Percentiles rank a stretch among this genome's conserved stretches.
Evolutionary conservation across 306 rosid species (phyloP).

Genomic region (Vicia villosa): DNA sequence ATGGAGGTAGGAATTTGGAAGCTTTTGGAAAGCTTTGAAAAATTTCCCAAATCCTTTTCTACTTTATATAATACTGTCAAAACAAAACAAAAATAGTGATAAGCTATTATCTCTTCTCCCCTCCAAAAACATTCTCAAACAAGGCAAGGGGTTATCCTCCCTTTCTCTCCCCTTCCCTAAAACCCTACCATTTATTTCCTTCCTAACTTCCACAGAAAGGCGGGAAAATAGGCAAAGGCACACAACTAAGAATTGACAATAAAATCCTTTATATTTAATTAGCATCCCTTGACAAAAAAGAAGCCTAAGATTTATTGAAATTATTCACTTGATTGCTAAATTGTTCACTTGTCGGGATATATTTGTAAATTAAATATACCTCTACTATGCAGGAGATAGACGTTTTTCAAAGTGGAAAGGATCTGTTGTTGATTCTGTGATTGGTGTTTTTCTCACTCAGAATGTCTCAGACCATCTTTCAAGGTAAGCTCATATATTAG

Average conservation of each 20-base stretch:
- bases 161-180: neutral
- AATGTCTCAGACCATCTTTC: constrained; percentile 98
- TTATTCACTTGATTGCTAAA: constrained; percentile 20
- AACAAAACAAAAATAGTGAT: neutral
- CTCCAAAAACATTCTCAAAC: neutral
- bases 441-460: constrained; percentile 94
- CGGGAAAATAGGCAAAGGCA: constrained; percentile 8
- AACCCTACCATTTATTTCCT: neutral
- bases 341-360: constrained; percentile 29
- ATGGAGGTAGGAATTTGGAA: neutral
- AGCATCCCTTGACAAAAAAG: constrained; percentile 23
- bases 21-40: constrained; percentile 4
- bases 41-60: neutral
- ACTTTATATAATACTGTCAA: neutral
- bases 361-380: constrained; percentile 31
- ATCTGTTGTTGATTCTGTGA: constrained; percentile 92
- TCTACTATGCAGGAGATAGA: constrained; percentile 79
- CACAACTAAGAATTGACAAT: constrained; percentile 1
- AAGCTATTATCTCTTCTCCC: neutral
- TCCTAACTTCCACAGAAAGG: constrained; percentile 17
- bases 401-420: constrained; percentile 98
- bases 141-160: neutral
- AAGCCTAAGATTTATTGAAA: constrained; percentile 11
- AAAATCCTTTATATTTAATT: constrained; percentile 21
- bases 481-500: constrained; percentile 54